Evolutionary conservation across 176 grass and related monocot species (phyloP).

Genomic region (Lolium multiflorum): DNA sequence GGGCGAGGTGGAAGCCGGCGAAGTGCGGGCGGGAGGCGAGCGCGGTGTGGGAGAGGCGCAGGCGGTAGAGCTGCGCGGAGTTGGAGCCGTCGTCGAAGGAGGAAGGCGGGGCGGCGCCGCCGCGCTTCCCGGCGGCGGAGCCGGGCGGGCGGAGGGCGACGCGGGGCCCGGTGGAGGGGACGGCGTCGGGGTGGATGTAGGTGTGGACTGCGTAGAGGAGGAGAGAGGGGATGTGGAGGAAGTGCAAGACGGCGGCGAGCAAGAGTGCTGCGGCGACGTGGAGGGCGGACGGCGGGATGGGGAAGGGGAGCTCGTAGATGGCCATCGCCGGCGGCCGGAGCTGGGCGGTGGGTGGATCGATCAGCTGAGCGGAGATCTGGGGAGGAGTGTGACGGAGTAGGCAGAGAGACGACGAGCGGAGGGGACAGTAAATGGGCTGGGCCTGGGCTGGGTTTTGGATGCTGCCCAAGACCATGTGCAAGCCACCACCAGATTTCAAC

Average conservation of each 20-base stretch:
- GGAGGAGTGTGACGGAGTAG: conserved; percentile 6
- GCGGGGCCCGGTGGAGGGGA: conserved; percentile 60
- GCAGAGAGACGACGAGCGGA: background rate
- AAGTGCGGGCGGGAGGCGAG: conserved; percentile 69
- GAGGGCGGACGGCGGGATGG: conserved; percentile 43
- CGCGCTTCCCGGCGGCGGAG: conserved; percentile 38
- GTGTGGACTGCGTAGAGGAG: conserved; percentile 80
- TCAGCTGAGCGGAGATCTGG: conserved; percentile 52
- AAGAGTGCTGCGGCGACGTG: conserved; percentile 27
- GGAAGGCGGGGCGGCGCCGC: conserved; percentile 10
- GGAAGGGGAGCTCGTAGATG: conserved; percentile 30
- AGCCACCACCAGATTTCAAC: background rate
- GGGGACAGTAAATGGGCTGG: background rate
- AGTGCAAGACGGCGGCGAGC: conserved; percentile 24
- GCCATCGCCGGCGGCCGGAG: conserved; percentile 49
- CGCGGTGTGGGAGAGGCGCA: conserved; percentile 71
- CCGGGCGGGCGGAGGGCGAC: conserved; percentile 67
- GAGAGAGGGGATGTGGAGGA: conserved; percentile 71
- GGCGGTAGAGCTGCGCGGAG: conserved; percentile 81
- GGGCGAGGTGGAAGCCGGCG: conserved; percentile 50
- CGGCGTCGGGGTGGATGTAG: conserved; percentile 92
- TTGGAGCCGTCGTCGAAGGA: conserved; percentile 58
- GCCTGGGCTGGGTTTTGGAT: background rate
- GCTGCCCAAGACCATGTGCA: background rate
- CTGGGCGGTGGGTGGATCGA: conserved; percentile 38